A percentile compares a stretch with the other conserved stretches of the same genome.
phyloP scores from a whole-genome alignment of 768 basidiomycete genomes.

The Phylloporus rhodoxanthus region DNA sequence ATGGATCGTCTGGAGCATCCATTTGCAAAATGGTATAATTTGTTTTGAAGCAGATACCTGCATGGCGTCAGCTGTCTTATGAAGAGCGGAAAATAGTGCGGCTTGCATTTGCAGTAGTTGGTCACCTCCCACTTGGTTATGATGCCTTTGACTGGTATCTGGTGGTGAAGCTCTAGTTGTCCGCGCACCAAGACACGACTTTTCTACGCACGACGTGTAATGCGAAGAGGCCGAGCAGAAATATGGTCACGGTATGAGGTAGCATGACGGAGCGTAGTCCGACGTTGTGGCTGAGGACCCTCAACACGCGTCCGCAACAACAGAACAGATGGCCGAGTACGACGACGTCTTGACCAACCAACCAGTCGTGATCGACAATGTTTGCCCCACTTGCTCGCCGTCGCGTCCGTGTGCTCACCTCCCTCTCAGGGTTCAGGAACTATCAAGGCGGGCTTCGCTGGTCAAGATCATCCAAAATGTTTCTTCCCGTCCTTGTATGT shows the following conservation, averaged over 20 bases:
- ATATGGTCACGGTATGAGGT: constrained; percentile 7
- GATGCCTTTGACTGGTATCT: constrained; percentile 39
- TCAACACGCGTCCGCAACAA: not conserved
- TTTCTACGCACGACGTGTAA: constrained; percentile 25
- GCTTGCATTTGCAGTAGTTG: constrained; percentile 82
- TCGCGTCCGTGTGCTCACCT: constrained; percentile 22
- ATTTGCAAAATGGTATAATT: constrained; percentile 85
- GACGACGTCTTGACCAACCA: constrained; percentile 96
- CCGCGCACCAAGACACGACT: not conserved
- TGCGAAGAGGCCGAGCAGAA: constrained; percentile 16
- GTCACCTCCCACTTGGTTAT: constrained; percentile 84
- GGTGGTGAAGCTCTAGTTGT: constrained; percentile 12
- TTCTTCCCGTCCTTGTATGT: constrained; percentile 99
- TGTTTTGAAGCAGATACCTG: constrained; percentile 86
- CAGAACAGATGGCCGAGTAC: constrained; percentile 66
- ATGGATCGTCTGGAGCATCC: constrained; percentile 73
- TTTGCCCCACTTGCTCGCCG: constrained; percentile 35
- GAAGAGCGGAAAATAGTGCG: not conserved
- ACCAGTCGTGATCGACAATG: constrained; percentile 98
- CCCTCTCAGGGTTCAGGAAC: constrained; percentile 86
- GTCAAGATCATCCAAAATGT: constrained; percentile 98
- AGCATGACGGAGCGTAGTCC: constrained; percentile 12
- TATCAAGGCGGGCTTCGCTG: constrained; percentile 98
- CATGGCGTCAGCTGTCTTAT: constrained; percentile 4
- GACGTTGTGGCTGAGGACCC: constrained; percentile 14